These are phyloP conservation scores for Dissophora ornata DNA, from an alignment of 192 early-diverging fungal genomes.

Conservation along the genomic window DNA sequence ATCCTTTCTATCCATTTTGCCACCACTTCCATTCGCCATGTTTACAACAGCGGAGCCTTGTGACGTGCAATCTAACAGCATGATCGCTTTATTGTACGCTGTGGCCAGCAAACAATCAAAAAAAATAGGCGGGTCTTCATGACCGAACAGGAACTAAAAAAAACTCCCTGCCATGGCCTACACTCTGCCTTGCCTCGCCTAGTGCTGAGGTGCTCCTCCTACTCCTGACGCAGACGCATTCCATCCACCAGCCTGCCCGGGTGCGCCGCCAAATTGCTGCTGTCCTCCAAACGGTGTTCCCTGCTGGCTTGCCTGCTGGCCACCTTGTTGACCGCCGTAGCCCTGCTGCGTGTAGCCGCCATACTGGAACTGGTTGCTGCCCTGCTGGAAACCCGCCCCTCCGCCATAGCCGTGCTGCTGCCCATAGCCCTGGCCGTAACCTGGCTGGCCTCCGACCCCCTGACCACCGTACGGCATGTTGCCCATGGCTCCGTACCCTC, in stretches of 20 bases:
- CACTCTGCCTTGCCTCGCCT: no score
- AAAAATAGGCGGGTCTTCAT: no score
- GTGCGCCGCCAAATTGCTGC: constrained; percentile 18
- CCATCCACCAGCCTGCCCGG: constrained; percentile 11
- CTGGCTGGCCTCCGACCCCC: constrained; percentile 12
- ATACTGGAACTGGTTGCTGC: constrained; percentile 23
- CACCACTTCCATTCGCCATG: no score
- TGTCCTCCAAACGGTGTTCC: constrained; percentile 15
- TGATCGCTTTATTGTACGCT: no score
- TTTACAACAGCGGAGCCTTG: no score
- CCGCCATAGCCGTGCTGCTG: constrained; percentile 22
- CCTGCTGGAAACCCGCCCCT: constrained; percentile 12
- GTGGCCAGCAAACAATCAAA: no score
- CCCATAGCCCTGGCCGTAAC: constrained; percentile 25
- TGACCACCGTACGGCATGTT: constrained; percentile 28
- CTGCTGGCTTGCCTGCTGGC: background rate
- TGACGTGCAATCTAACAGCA: no score
- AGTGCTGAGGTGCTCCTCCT: constrained; percentile 11
- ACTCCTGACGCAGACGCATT: constrained; percentile 2
- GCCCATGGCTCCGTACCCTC: constrained; percentile 25
- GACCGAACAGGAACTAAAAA: no score
- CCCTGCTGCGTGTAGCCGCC: constrained; percentile 20
- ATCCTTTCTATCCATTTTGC: no score
- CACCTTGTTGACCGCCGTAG: constrained; percentile 1
- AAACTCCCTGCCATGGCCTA: no score